A percentile compares a stretch with the other conserved stretches of the same genome.
Evolutionary conservation across 192 early-diverging fungal species (phyloP).

Genomic region (Coemansia sp.): DNA sequence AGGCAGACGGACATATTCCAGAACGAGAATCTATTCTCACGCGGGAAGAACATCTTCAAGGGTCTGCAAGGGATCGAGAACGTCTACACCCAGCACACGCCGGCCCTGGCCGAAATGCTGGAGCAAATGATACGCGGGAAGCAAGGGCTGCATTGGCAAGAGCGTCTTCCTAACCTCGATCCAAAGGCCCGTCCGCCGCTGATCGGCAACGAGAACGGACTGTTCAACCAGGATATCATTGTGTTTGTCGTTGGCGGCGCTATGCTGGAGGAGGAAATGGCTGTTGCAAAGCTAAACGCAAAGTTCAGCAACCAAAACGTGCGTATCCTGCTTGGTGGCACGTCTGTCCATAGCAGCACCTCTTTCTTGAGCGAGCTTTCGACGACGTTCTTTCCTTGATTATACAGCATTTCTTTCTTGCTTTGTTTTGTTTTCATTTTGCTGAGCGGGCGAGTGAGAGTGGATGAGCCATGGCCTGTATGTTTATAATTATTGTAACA

Average conservation of each 20-base stretch:
- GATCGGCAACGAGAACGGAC: conserved; percentile 33
- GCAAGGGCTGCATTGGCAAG: conserved; percentile 40
- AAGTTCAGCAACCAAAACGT: conserved; percentile 65
- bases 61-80: conserved; percentile 97
- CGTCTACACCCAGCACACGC: conserved; percentile 96
- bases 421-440: neutral
- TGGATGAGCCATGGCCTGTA: no score
- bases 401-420: neutral
- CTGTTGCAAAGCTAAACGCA: conserved; percentile 84
- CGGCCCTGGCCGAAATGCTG: conserved; percentile 78
- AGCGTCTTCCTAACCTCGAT: conserved; percentile 58
- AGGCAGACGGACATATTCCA: conserved; percentile 89
- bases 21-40: conserved; percentile 82
- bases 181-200: conserved; percentile 32
- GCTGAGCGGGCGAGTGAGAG: neutral
- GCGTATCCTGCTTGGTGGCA: conserved; percentile 89
- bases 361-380: conserved; percentile 51
- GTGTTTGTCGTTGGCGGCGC: conserved; percentile 96
- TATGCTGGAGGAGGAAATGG: conserved; percentile 90
- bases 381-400: conserved; percentile 43
- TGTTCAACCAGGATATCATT: conserved; percentile 91
- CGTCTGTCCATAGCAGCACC: conserved; percentile 79
- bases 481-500: no score
- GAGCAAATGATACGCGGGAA: conserved; percentile 77
- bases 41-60: conserved; percentile 88